Base-by-base conservation (phyloP, 768 basidiomycete genomes). In the Suillus spraguei region DNA sequence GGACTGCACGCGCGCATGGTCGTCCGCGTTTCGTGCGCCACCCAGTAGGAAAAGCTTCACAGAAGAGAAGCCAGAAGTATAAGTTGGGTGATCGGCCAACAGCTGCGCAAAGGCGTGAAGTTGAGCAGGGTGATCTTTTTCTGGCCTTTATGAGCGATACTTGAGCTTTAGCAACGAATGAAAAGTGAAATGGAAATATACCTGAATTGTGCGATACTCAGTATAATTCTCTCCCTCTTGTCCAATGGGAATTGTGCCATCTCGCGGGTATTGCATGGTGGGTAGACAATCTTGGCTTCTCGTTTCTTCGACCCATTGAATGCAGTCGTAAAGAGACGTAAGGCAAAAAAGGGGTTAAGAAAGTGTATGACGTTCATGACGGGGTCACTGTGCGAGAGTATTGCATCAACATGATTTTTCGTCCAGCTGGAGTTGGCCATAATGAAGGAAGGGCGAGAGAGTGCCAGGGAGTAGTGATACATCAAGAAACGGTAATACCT, bases 381-480 rank as follows among this genome's bases (percentile, higher is more conserved):
- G 14, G 73, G 60, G 65, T 91, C 87, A 10, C 80, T 78, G 56
- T 87, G 80, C 16, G 77, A 78, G 22, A 97, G 79, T 56, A 97
- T 88, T 2, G 85, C 80, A 67, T 91, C 83, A 65, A 98, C 80
- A 70, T 99, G 97, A 47, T 82, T 83, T 68, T 89, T 87, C 2
- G 97, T 99, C 97, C 97, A 99, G 0, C 92, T 88, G 5, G 95
- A 97, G 76, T 99, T 99, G 68, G 92, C 95, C 93, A 97, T 95
- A 52, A 92, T 67, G 75, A 92, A 92, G 61, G 81, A 84, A 3
- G 94, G 87, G 46, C 82, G 83, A 32, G 85, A 83, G 36, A 99
- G 86, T 11, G 90, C 89, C 4, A 82, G 74, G 1, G 91, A 80
- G 74, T 99, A 99, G 61, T 91, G 83, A 64, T 86, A 85, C 82